Percentiles rank a stretch among this genome's conserved stretches.
phyloP scores from a whole-genome alignment of 768 basidiomycete species.

The Mycena alexandri region DNA sequence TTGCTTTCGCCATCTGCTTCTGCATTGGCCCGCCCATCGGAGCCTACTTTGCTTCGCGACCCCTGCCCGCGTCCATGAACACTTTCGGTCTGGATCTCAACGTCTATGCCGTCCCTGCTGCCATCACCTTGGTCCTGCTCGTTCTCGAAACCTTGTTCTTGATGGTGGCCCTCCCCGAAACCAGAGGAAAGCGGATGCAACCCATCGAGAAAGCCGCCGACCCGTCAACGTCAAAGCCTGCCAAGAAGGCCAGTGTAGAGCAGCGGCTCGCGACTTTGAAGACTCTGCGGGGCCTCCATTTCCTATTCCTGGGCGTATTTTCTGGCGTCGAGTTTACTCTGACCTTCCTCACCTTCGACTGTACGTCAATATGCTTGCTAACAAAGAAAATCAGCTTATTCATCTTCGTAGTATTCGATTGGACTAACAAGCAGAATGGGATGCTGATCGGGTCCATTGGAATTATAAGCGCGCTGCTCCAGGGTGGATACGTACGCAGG shows the following conservation, averaged over 20 bases:
- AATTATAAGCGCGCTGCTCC: constrained; percentile 88
- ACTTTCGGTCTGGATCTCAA: constrained; percentile 78
- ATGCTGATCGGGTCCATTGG: constrained; percentile 89
- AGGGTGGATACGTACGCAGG: constrained; percentile 95
- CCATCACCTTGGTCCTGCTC: constrained; percentile 84
- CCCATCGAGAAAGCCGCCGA: constrained; percentile 41
- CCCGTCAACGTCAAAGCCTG: constrained; percentile 40
- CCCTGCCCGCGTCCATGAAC: constrained; percentile 71
- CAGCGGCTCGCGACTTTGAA: constrained; percentile 70
- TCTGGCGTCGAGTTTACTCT: constrained; percentile 97
- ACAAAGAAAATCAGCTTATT: too few relatives aligned
- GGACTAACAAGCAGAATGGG: constrained; percentile 92
- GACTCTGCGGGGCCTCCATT: constrained; percentile 77
- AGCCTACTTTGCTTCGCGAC: constrained; percentile 94
- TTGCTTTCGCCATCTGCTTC: constrained; percentile 97
- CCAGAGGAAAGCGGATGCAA: constrained; percentile 64
- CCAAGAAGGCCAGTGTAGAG: constrained; percentile 51
- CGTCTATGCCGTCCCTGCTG: constrained; percentile 91
- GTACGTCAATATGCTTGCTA: constrained; percentile 59
- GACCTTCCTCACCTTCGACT: constrained; percentile 92
- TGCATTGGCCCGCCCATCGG: constrained; percentile 94
- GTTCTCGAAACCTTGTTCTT: constrained; percentile 86
- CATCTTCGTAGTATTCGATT: constrained; percentile 78
- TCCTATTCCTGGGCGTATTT: constrained; percentile 89
- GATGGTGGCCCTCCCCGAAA: constrained; percentile 84